Conservation (phyloP, 768 basidiomycete genomes). For the Solioccasus polychromus region DNA sequence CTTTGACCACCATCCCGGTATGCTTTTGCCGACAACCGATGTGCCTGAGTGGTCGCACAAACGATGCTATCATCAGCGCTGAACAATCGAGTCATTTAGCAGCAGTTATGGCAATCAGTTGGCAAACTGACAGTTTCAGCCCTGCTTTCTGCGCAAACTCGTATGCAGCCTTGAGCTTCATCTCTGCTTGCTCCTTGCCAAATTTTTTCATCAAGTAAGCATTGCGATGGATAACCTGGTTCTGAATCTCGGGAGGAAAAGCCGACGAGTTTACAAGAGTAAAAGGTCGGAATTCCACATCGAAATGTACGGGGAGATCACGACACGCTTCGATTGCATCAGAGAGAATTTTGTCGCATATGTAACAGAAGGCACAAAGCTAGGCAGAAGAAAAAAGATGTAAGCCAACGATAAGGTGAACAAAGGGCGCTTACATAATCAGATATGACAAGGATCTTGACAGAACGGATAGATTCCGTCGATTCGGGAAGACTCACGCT, state of each 20-base stretch:
- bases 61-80: constrained; percentile 38
- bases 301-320: constrained; percentile 29
- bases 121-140: constrained; percentile 21
- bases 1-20: constrained; percentile 35
- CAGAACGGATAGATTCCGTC: constrained; percentile 15
- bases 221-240: constrained; percentile 15
- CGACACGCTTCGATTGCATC: constrained; percentile 33
- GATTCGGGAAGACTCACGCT: neutral
- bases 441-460: constrained; percentile 33
- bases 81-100: neutral
- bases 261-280: constrained; percentile 15
- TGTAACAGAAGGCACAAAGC: constrained; percentile 37
- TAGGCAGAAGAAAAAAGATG: neutral
- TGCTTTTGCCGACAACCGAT: constrained; percentile 44
- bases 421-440: constrained; percentile 24
- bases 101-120: neutral
- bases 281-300: constrained; percentile 33
- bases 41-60: constrained; percentile 37
- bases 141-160: constrained; percentile 26
- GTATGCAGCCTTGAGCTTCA: constrained; percentile 19
- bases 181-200: constrained; percentile 26
- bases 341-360: constrained; percentile 32
- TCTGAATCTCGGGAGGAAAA: neutral
- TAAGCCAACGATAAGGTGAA: neutral
- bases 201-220: constrained; percentile 19